Evolutionary conservation across 306 rosid genomes (phyloP).

Genomic region (Corylus heterophylla): DNA sequence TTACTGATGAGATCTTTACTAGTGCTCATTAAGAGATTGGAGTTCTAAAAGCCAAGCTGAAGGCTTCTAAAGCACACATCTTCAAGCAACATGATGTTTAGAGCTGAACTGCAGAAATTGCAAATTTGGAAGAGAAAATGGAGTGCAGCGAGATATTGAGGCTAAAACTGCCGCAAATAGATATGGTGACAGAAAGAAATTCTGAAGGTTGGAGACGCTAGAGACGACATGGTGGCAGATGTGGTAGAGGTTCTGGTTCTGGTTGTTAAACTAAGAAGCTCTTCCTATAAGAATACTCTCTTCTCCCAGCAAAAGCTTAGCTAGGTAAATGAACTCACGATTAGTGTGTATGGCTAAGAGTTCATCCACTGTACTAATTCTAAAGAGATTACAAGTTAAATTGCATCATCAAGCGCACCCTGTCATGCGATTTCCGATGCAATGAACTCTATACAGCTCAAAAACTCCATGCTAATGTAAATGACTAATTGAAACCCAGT

Average conservation of each 20-base stretch:
- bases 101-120: neutral
- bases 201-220: neutral
- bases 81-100: neutral
- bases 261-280: neutral
- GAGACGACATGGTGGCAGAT: neutral
- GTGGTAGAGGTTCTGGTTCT: neutral
- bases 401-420: neutral
- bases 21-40: no score
- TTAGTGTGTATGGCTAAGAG: neutral
- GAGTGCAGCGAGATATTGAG: neutral
- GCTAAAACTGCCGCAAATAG: neutral
- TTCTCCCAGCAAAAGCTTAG: neutral
- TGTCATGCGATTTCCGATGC: neutral
- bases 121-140: neutral
- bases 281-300: neutral
- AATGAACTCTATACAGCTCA: conserved; percentile 3
- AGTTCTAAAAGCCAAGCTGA: no score
- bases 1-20: no score
- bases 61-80: neutral
- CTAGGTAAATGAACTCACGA: neutral
- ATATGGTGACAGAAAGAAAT: neutral
- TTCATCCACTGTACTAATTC: neutral
- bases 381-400: neutral
- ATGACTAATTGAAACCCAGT: neutral
- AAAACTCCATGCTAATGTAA: neutral